Evolutionary conservation across 768 basidiomycete genomes (phyloP).

Genomic region (Royoungia palumana): DNA sequence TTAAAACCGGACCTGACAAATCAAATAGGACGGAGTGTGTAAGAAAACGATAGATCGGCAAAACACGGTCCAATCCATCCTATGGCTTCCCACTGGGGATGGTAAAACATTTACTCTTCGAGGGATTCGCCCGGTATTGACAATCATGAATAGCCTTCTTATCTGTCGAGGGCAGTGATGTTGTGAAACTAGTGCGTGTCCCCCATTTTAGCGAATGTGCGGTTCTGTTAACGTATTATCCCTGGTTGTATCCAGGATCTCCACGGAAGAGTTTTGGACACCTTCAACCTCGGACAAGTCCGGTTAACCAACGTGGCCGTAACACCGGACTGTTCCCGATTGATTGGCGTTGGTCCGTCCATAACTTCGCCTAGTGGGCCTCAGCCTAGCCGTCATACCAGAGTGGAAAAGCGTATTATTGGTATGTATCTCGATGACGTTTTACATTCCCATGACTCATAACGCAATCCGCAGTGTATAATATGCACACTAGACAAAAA

Average conservation of each 20-base stretch:
- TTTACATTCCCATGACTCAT: slow-evolving; percentile 1
- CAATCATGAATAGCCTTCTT: slow-evolving; percentile 40
- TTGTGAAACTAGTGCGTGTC: slow-evolving; percentile 42
- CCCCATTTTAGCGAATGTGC: slow-evolving; percentile 1
- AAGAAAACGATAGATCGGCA: slow-evolving; percentile 47
- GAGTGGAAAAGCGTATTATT: slow-evolving; percentile 52
- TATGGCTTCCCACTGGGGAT: slow-evolving; percentile 50
- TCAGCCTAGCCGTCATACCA: slow-evolving; percentile 46
- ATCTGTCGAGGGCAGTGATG: slow-evolving; percentile 47
- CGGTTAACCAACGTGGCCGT: slow-evolving; percentile 49
- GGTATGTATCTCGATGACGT: slow-evolving; percentile 31
- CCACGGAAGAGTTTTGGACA: slow-evolving; percentile 42
- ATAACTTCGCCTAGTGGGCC: slow-evolving; percentile 40
- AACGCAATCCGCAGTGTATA: slow-evolving; percentile 38
- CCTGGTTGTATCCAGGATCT: slow-evolving; percentile 35
- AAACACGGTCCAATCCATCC: slow-evolving; percentile 45
- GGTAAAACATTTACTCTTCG: slow-evolving; percentile 28
- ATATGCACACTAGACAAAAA: slow-evolving; percentile 39
- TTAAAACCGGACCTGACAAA: slow-evolving; percentile 7
- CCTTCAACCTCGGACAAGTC: slow-evolving; percentile 44
- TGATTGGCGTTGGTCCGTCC: slow-evolving; percentile 50
- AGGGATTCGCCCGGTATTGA: slow-evolving; percentile 11
- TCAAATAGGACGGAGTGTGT: slow-evolving; percentile 46
- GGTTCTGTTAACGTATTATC: slow-evolving; percentile 15
- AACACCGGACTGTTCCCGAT: slow-evolving; percentile 43